phyloP scores from a whole-genome alignment of 2,329 filamentous ascomycete species.

The Calonectria pseudoreteaudii region DNA sequence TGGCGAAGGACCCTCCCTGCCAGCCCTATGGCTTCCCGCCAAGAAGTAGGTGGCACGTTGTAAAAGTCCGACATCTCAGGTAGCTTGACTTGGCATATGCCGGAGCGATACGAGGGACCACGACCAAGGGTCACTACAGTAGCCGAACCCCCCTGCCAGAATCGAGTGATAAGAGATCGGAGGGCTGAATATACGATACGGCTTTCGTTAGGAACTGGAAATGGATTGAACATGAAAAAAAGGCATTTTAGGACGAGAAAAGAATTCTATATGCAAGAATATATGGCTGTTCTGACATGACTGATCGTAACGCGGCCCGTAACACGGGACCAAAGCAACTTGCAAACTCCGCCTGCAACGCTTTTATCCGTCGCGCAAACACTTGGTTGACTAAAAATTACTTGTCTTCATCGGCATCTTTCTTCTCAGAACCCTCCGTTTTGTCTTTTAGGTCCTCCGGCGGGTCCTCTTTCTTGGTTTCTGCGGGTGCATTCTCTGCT shows the following conservation, averaged over 20 bases:
- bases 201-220: not conserved
- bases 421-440: conserved; percentile 22
- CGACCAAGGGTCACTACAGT: not conserved
- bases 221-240: not conserved
- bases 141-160: not conserved
- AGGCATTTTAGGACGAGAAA: not conserved
- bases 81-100: not conserved
- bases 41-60: not conserved
- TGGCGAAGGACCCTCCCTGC: conserved; percentile 18
- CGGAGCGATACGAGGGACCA: not conserved
- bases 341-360: conserved; percentile 5
- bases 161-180: not conserved
- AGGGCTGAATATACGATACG: not conserved
- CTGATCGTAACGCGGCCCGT: conserved; percentile 16
- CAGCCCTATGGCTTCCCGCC: conserved; percentile 27
- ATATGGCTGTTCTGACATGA: conserved; percentile 21
- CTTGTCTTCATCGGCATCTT: conserved; percentile 36
- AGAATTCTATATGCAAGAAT: conserved; percentile 16
- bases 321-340: not conserved
- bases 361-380: not conserved
- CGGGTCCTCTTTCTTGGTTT: conserved; percentile 29
- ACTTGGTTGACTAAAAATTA: conserved; percentile 12
- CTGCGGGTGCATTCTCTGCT: conserved; percentile 24
- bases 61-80: not conserved
- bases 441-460: conserved; percentile 29